A percentile compares a stretch with the other conserved stretches of the same genome.
These are phyloP conservation scores for Clausena lansium DNA, from an alignment of 345 rosid species.

Conservation along the genomic window DNA sequence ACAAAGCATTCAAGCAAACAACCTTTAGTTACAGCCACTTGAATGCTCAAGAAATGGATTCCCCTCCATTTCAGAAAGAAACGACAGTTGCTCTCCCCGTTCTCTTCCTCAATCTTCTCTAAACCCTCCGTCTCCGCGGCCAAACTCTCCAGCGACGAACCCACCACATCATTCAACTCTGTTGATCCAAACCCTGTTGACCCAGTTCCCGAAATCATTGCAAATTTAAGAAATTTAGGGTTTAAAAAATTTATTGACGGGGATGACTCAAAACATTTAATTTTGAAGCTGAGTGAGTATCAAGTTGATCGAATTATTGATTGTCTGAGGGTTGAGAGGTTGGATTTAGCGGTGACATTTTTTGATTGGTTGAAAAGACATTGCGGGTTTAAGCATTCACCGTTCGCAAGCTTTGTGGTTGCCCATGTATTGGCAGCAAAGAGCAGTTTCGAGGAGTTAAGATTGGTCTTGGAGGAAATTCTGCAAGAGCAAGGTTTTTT, in stretches of 20 bases:
- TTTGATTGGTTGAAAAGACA: slow-evolving; percentile 48
- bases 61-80: slow-evolving; percentile 22
- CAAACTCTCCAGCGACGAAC: slow-evolving; percentile 25
- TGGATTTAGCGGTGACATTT: slow-evolving; percentile 51
- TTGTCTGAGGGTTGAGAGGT: slow-evolving; percentile 38
- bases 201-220: slow-evolving; percentile 41
- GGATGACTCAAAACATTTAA: slow-evolving; percentile 28
- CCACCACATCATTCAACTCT: background rate
- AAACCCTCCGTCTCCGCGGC: slow-evolving; percentile 39
- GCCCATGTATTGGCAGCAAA: slow-evolving; percentile 53
- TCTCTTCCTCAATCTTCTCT: slow-evolving; percentile 31
- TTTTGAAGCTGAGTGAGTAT: slow-evolving; percentile 34
- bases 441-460: slow-evolving; percentile 53
- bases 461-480: slow-evolving; percentile 43
- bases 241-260: slow-evolving; percentile 41
- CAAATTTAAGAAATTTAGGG: slow-evolving; percentile 44
- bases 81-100: slow-evolving; percentile 20
- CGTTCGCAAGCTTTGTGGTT: slow-evolving; percentile 42
- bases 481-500: slow-evolving; percentile 60
- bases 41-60: slow-evolving; percentile 50
- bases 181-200: slow-evolving; percentile 13
- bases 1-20: background rate
- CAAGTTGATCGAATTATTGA: slow-evolving; percentile 51
- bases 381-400: slow-evolving; percentile 58
- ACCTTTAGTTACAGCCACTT: slow-evolving; percentile 10